Conservation (phyloP, 2,329 filamentous ascomycete genomes). For the Pseudomassariella vexata region DNA sequence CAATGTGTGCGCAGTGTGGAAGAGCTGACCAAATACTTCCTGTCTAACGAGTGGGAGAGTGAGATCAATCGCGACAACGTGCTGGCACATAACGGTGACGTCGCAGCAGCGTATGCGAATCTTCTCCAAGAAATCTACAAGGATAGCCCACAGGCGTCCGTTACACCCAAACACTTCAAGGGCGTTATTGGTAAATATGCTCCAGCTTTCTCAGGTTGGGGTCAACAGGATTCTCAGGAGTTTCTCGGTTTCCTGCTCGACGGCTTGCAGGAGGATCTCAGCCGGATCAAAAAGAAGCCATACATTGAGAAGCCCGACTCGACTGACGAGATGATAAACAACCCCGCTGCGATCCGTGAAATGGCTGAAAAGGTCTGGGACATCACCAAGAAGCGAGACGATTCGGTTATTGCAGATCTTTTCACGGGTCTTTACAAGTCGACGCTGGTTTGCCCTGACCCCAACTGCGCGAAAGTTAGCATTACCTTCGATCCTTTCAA, state of each 20-base stretch:
- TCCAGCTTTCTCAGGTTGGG: slow-evolving; percentile 85
- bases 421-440: slow-evolving; percentile 99
- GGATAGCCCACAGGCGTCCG: slow-evolving; percentile 57
- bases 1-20: slow-evolving; percentile 93
- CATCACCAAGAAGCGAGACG: slow-evolving; percentile 86
- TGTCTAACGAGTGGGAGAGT: slow-evolving; percentile 64
- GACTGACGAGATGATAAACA: slow-evolving; percentile 88
- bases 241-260: slow-evolving; percentile 94
- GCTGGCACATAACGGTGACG: slow-evolving; percentile 76
- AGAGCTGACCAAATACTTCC: slow-evolving; percentile 88
- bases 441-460: slow-evolving; percentile 78
- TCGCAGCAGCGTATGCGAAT: slow-evolving; percentile 77
- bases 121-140: slow-evolving; percentile 76
- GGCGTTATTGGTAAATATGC: slow-evolving; percentile 73
- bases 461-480: slow-evolving; percentile 79
- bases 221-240: slow-evolving; percentile 95
- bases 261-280: slow-evolving; percentile 90
- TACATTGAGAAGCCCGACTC: slow-evolving; percentile 98
- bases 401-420: slow-evolving; percentile 90
- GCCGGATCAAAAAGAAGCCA: slow-evolving; percentile 89
- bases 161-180: slow-evolving; percentile 79
- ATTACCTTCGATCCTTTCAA: slow-evolving; percentile 99
- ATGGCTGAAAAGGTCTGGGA: slow-evolving; percentile 88
- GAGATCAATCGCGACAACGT: slow-evolving; percentile 86
- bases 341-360: slow-evolving; percentile 71